Evolutionary conservation across 1,284 basidiomycete genomes (phyloP).

Genomic region (Apiotrichum mycotoxinovorans): DNA sequence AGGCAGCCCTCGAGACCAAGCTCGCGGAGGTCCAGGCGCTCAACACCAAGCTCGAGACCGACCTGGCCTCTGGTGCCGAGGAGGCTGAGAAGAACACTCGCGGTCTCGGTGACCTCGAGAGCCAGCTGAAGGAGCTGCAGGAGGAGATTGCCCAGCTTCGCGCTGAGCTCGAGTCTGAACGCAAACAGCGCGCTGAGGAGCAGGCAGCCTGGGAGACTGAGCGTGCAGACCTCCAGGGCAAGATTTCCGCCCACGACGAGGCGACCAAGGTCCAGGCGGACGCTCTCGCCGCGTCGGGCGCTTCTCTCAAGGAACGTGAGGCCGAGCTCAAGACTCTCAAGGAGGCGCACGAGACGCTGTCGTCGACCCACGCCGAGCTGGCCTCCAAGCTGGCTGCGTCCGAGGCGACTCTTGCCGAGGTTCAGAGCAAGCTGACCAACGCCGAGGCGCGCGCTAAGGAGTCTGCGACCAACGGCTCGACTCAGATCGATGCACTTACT

Average conservation of each 20-base stretch:
- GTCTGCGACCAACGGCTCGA: slow-evolving; percentile 1
- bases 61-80: slow-evolving; percentile 25
- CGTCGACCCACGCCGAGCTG: slow-evolving; percentile 23
- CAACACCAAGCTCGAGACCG: slow-evolving; percentile 22
- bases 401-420: slow-evolving; percentile 22
- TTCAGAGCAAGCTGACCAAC: slow-evolving; percentile 22
- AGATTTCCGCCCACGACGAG: slow-evolving; percentile 7
- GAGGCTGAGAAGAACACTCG: slow-evolving; percentile 27
- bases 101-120: slow-evolving; percentile 15
- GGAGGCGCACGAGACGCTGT: slow-evolving; percentile 22
- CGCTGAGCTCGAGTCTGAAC: slow-evolving; percentile 13
- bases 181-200: slow-evolving; percentile 13
- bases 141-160: slow-evolving; percentile 25
- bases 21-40: slow-evolving; percentile 19
- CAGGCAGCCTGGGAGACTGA: slow-evolving; percentile 14
- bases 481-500: slow-evolving; percentile 5
- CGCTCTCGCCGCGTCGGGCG: slow-evolving; percentile 10
- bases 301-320: slow-evolving; percentile 9
- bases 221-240: slow-evolving; percentile 13
- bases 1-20: slow-evolving; percentile 21
- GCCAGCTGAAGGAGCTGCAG: slow-evolving; percentile 24
- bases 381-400: slow-evolving; percentile 15
- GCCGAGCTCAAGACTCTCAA: slow-evolving; percentile 23
- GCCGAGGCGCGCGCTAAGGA: slow-evolving; percentile 17
- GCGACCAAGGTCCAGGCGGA: slow-evolving; percentile 9